Evolutionary conservation across 2,329 filamentous ascomycete species (phyloP), one percentile per base, ranked within the genome.

Genomic region (Penicillium sp.): DNA sequence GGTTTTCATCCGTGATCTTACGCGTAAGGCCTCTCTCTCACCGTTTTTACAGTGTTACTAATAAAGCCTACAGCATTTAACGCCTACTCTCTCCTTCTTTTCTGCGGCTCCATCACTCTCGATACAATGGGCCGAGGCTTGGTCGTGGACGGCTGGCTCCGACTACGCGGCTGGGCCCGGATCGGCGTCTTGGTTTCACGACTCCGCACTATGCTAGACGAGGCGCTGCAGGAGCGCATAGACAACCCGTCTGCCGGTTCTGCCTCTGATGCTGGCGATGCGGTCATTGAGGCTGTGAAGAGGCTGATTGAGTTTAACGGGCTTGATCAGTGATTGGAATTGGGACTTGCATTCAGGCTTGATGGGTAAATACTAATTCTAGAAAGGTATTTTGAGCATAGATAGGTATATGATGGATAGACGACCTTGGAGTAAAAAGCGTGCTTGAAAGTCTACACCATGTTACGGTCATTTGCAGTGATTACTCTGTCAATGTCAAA

Each of bases 231-330:
- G 49, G 78, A 80, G 57, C 90, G 90, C 70, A 83, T 96, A 42
- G 88, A 91, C 66, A 83, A 88, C 55, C 88, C 88, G 0, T 78
- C 77, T 10, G 66, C 80, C 49, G 81, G 83, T 40, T 65, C 84
- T 31, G 73, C 59, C 46, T 63, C 66, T 55, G 56, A 58, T 13
- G 59, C 61, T 20, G 60, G 61, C 0, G 59, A 65, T 35, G 73
- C 49, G 60, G 83, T 96, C 24, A 87, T 97, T 51, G 81, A 79
- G 62, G 72, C 88, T 54, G 91, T 95, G 46, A 82, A 83, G 58
- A 84, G 81, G 71, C 76, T 97, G 71, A 86, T 97, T 61, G 89
- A 95, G 71, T 79, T 95, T 62, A 90, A 97, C 74, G 93, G 93
- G 1, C 71, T 95, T 72, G 89, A 95, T 76, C 69, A 71, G 50